Percentiles rank a stretch among this genome's conserved stretches.
Evolutionary conservation across 1,284 basidiomycete genomes (phyloP).

Genomic region (Ceratobasidium sp.): DNA sequence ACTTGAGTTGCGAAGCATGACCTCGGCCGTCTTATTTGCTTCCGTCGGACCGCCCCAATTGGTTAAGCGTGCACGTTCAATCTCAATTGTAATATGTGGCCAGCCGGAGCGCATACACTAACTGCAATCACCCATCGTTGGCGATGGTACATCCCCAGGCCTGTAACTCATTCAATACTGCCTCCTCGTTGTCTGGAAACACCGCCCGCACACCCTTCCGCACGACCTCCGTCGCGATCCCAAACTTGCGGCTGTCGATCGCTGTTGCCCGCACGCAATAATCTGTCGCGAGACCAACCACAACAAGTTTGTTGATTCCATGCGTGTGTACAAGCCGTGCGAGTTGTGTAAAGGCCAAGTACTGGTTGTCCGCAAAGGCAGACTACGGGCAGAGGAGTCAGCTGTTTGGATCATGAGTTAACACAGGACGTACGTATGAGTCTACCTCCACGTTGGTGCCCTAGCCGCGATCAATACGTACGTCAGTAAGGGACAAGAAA

Average conservation of each 20-base stretch:
- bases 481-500: slow-evolving; percentile 29
- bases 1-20: slow-evolving; percentile 20
- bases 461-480: slow-evolving; percentile 53
- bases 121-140: not conserved
- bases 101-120: slow-evolving; percentile 20
- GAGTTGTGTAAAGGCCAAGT: slow-evolving; percentile 52
- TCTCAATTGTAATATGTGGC: slow-evolving; percentile 24
- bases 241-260: slow-evolving; percentile 57
- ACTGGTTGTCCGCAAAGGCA: slow-evolving; percentile 54
- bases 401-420: not conserved
- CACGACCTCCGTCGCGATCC: slow-evolving; percentile 53
- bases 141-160: slow-evolving; percentile 43
- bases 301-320: slow-evolving; percentile 57
- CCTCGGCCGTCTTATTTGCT: slow-evolving; percentile 39
- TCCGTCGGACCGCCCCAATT: slow-evolving; percentile 41
- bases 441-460: slow-evolving; percentile 57
- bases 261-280: slow-evolving; percentile 62
- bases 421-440: slow-evolving; percentile 55
- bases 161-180: slow-evolving; percentile 43
- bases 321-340: slow-evolving; percentile 52
- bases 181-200: slow-evolving; percentile 42
- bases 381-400: slow-evolving; percentile 21
- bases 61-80: slow-evolving; percentile 30
- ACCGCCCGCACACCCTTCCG: slow-evolving; percentile 43
- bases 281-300: slow-evolving; percentile 67